A percentile compares a stretch with the other conserved stretches of the same genome.
phyloP scores from a whole-genome alignment of 2,329 filamentous ascomycete species.

The Microsporum audouinii region DNA sequence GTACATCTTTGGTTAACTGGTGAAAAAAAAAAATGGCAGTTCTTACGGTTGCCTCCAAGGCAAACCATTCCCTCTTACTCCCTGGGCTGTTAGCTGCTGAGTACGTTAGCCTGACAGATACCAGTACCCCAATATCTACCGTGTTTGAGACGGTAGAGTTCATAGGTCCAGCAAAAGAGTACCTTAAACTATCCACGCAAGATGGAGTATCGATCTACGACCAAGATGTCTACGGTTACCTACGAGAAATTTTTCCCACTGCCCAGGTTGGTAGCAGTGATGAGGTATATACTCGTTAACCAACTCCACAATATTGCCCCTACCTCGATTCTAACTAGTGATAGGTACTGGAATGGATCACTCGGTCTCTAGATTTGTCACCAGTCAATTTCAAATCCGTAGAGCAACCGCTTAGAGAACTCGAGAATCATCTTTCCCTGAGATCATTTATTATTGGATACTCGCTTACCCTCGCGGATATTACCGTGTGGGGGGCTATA shows the following conservation, averaged over 20 bases:
- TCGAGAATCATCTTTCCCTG: conserved; percentile 79
- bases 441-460: conserved; percentile 80
- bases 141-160: background rate
- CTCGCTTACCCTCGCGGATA: conserved; percentile 62
- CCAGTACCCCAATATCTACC: background rate
- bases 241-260: background rate
- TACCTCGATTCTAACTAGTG: conserved; percentile 8
- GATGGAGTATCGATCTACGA: background rate
- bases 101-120: conserved; percentile 23
- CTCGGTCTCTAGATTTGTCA: conserved; percentile 45
- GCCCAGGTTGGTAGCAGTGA: conserved; percentile 27
- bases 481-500: conserved; percentile 71
- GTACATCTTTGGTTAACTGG: too few species aligned
- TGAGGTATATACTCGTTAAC: conserved; percentile 14
- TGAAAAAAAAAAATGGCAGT: background rate
- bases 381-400: conserved; percentile 69
- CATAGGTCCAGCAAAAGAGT: background rate
- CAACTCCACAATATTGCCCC: background rate
- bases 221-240: background rate
- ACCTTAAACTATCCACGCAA: background rate
- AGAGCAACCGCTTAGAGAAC: conserved; percentile 59
- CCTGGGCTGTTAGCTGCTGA: conserved; percentile 32
- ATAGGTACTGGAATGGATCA: conserved; percentile 32
- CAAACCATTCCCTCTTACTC: conserved; percentile 31
- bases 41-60: conserved; percentile 30